Evolutionary conservation across 1,284 basidiomycete genomes (phyloP), one percentile per base, ranked within the genome.

Genomic region (Heimioporus retisporus): DNA sequence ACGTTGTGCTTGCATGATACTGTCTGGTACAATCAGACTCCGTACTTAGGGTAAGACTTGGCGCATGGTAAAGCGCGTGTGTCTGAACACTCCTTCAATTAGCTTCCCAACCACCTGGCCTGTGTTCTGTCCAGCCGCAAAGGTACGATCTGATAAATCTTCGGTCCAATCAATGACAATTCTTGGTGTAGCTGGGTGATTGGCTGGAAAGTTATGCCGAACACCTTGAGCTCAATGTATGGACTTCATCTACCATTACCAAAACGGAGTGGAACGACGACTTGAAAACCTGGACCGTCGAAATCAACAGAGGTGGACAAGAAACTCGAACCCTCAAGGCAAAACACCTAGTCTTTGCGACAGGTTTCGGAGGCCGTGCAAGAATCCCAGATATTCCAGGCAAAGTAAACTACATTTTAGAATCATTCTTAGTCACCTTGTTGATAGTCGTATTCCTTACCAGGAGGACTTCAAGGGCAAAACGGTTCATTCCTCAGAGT

Each of bases 141-240:
- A 81, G 75, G 68, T 58, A 35, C 15, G 18, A 0, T 40, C 35
- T 11, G 35, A 40, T 11, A 40, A 11, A 13, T 40, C 35, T 40
- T 11, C 35, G 11, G 35, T 40, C 11, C 35, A 40, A 40, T 40
- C 35, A 40, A 40, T 40, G 35, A 40, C 11, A 40, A 40, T 40
- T 11, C 35, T 11, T 40, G 35, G 35, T 40, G 35, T 55, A 82
- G 83, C 81, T 90, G 23, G 90, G 86, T 6, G 85, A 88, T 69
- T 90, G 87, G 86, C 78, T 91, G 58, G 90, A 91, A 70, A 79
- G 79, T 42, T 90, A 90, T 66, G 87, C 86, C 3, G 80, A 84
- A 7, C 73, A 80, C 8, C 80, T 90, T 62, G 89, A 90, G 66
- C 80, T 90, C 51, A 85, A 89, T 71, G 81, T 87, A 51, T 90